Percentiles rank a stretch among this genome's conserved stretches.
Conservation (phyloP, 1,284 basidiomycete genomes). For the Coriolopsis trogii region DNA sequence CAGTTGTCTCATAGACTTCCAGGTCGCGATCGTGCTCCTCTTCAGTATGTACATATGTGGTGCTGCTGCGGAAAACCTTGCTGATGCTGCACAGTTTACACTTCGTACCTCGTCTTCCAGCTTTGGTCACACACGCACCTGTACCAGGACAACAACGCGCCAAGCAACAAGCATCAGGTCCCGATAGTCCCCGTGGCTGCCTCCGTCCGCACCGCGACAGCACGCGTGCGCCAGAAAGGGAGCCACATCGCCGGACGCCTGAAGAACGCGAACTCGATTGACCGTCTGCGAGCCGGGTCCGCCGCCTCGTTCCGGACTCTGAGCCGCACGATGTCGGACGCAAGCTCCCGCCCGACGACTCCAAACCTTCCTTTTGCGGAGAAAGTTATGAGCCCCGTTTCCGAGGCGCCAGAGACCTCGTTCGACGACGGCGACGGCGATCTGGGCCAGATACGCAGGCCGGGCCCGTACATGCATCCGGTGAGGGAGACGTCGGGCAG, state of each 20-base stretch:
- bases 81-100: slow-evolving; percentile 53
- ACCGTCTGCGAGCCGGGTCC: slow-evolving; percentile 10
- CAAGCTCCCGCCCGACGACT: too few species aligned
- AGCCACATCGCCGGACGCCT: slow-evolving; percentile 21
- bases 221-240: slow-evolving; percentile 28
- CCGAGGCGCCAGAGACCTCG: slow-evolving; percentile 23
- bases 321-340: neutral
- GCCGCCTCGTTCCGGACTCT: slow-evolving; percentile 4
- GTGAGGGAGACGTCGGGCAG: too few species aligned
- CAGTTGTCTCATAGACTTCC: neutral
- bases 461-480: slow-evolving; percentile 11
- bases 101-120: slow-evolving; percentile 83
- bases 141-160: slow-evolving; percentile 61
- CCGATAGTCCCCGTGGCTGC: slow-evolving; percentile 29
- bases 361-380: too few species aligned
- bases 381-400: slow-evolving; percentile 11
- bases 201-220: slow-evolving; percentile 33
- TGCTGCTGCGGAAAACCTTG: neutral
- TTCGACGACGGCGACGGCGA: neutral
- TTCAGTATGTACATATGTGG: slow-evolving; percentile 50
- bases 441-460: too few species aligned
- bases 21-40: slow-evolving; percentile 74
- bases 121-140: slow-evolving; percentile 86
- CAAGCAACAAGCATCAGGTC: slow-evolving; percentile 34
- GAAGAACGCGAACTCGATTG: slow-evolving; percentile 17